Evolutionary conservation across 2,329 filamentous ascomycete species (phyloP), one percentile per base, ranked within the genome.

Genomic region (Arthroderma sp.): DNA sequence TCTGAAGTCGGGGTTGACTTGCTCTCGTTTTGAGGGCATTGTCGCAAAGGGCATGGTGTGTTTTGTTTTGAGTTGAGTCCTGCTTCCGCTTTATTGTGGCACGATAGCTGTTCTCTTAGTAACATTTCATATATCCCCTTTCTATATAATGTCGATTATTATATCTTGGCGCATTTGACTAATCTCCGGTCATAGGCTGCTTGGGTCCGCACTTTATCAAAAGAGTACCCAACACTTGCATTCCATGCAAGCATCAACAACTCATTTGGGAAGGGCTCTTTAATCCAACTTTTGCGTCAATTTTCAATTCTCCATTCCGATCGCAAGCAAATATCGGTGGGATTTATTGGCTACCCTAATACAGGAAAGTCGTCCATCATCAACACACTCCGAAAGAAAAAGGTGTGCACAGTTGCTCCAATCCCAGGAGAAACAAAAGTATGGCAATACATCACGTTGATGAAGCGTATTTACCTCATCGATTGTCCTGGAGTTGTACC

Each of bases 61-160:
- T 85, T 86, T 87, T 85, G 84, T 88, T 80, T 86, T 89, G 91
- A 97, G 93, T 97, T 96, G 93, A 97, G 86, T 78, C 78, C 82
- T 83, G 81, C 81, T 82, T 81, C 81, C 79, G 75, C 81, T 77
- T 67, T 72, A 71, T 68, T 68, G 79, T 76, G 73, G 76, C 75
- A 74, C 75, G 76, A 68, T 91, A 84, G 86, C 82, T 82, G 81
- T 81, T 79, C 87, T 97, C 93, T 95, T 98, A 98, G 93, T 97
- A 86, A 88, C 86, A 88, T 87, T 86, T 86, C 91, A 91, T 81
- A 98, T 86, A 91, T 83, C 61, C 39, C 11, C 25, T 11, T n/a
- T 58, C 59, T 63, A 55, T 64, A 55, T 63, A 66, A 58, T 63
- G 61, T 59, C 65, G 63, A 58, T 64, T 67, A 63, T 58, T 39